phyloP scores from a whole-genome alignment of 2,329 filamentous ascomycete genomes.

The Drechslerella coelobrocha region DNA sequence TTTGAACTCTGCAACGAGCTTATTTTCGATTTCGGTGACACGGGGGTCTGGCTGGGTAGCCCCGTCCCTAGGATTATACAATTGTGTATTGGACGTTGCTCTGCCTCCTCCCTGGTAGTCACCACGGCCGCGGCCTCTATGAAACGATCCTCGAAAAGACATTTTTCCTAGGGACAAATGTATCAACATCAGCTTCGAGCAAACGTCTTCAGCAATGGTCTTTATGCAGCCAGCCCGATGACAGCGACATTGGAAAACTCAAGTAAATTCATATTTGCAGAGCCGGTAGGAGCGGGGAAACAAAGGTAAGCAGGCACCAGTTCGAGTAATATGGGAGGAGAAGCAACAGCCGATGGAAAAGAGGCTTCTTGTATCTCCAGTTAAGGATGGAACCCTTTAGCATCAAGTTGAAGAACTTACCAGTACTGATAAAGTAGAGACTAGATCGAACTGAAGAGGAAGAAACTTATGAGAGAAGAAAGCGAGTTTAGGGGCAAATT shows the following conservation, averaged over 20 bases:
- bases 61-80: slow-evolving; percentile 15
- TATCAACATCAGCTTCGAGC: background rate
- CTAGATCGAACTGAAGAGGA: too few species aligned
- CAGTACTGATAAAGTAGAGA: too few species aligned
- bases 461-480: too few species aligned
- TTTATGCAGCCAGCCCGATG: too few species aligned
- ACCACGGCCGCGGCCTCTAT: slow-evolving; percentile 4
- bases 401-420: too few species aligned
- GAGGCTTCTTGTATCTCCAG: too few species aligned
- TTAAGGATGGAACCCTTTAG: too few species aligned
- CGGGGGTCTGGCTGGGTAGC: slow-evolving; percentile 2
- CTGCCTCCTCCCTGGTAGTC: slow-evolving; percentile 5
- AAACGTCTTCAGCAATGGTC: background rate
- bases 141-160: background rate
- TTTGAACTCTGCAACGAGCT: slow-evolving; percentile 2
- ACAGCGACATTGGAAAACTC: too few species aligned
- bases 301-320: too few species aligned
- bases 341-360: background rate
- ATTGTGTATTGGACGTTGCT: background rate
- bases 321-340: background rate
- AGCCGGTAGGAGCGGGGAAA: too few species aligned
- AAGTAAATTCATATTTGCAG: too few species aligned
- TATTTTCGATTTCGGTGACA: slow-evolving; percentile 18
- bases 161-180: background rate
- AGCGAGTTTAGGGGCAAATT: too few species aligned